Evolutionary conservation across 2,329 filamentous ascomycete species (phyloP).

Genomic region (Cryphonectria parasitica): DNA sequence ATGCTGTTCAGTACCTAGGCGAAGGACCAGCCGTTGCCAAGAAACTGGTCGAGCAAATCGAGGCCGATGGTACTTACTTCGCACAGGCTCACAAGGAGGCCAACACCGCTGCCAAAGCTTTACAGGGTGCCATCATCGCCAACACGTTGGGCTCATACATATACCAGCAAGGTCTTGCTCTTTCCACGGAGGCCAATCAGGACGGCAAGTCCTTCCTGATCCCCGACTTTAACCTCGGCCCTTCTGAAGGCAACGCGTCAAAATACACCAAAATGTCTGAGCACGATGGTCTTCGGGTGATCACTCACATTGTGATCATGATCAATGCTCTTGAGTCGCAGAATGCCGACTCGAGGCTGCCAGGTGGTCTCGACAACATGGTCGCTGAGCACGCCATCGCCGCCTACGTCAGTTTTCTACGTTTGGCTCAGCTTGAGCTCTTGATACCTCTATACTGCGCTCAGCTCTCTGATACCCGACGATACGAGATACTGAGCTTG

Average conservation of each 20-base stretch:
- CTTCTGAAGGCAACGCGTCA: constrained; percentile 43
- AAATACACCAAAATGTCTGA: constrained; percentile 61
- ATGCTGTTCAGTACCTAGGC: constrained; percentile 66
- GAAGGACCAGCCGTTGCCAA: constrained; percentile 55
- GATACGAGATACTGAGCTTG: constrained; percentile 72
- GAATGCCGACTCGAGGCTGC: constrained; percentile 41
- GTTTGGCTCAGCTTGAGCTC: constrained; percentile 72
- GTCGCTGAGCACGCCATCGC: constrained; percentile 71
- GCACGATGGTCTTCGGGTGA: constrained; percentile 67
- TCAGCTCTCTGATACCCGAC: constrained; percentile 67
- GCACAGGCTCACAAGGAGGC: constrained; percentile 61
- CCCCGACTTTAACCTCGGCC: constrained; percentile 42
- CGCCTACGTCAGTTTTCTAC: constrained; percentile 80
- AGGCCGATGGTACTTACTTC: constrained; percentile 46
- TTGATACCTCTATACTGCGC: constrained; percentile 88
- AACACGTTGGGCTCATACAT: constrained; percentile 62
- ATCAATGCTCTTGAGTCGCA: constrained; percentile 66
- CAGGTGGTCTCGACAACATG: constrained; percentile 36
- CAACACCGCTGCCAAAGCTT: constrained; percentile 68
- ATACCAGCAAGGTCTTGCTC: constrained; percentile 59
- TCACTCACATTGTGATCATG: constrained; percentile 68
- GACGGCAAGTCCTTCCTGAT: constrained; percentile 46
- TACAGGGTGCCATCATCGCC: constrained; percentile 76
- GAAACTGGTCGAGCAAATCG: constrained; percentile 64
- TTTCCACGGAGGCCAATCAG: constrained; percentile 54